Percentiles rank a stretch among this genome's conserved stretches.
These are phyloP conservation scores for Microbotryomycetes sp. DNA, from an alignment of 1,284 basidiomycete species.

Conservation along the genomic window DNA sequence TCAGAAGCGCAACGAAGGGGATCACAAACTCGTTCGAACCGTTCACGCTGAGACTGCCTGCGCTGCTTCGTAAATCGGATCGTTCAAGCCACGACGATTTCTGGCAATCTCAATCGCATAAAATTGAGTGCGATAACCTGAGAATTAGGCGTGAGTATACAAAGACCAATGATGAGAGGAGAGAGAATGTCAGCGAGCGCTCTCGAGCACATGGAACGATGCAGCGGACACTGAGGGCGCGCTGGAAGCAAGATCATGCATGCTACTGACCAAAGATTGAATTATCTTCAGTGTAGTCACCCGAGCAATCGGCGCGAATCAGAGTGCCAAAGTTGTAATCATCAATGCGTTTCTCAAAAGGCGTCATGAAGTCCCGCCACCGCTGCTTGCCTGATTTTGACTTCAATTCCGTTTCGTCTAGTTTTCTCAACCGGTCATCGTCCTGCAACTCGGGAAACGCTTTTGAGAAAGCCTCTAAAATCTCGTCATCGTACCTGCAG, in stretches of 20 bases:
- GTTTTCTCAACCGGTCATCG: slow-evolving; percentile 56
- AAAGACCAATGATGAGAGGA: slow-evolving; percentile 16
- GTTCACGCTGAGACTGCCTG: no score
- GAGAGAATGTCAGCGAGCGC: slow-evolving; percentile 6
- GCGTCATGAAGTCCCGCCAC: slow-evolving; percentile 85
- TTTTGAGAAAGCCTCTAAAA: slow-evolving; percentile 67
- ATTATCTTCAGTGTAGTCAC: slow-evolving; percentile 87
- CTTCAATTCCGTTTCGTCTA: slow-evolving; percentile 96
- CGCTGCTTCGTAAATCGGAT: slow-evolving; percentile 75
- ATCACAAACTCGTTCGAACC: no score
- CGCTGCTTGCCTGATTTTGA: slow-evolving; percentile 77
- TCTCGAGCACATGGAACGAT: not conserved
- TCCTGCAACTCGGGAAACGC: slow-evolving; percentile 77
- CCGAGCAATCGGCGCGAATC: slow-evolving; percentile 70
- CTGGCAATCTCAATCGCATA: slow-evolving; percentile 92
- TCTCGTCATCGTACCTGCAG: slow-evolving; percentile 79
- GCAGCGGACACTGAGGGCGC: not conserved
- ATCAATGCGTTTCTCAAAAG: slow-evolving; percentile 63
- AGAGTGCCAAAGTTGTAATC: slow-evolving; percentile 98
- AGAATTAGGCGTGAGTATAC: slow-evolving; percentile 45
- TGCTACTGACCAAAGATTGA: slow-evolving; percentile 75
- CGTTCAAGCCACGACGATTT: slow-evolving; percentile 87
- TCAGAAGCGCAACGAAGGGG: no score
- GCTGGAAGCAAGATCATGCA: not conserved
- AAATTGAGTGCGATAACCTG: slow-evolving; percentile 59